A percentile compares a stretch with the other conserved stretches of the same genome.
These are phyloP conservation scores for Gnetum montanum DNA, from an alignment of 75 land plant species.

Conservation along the genomic window DNA sequence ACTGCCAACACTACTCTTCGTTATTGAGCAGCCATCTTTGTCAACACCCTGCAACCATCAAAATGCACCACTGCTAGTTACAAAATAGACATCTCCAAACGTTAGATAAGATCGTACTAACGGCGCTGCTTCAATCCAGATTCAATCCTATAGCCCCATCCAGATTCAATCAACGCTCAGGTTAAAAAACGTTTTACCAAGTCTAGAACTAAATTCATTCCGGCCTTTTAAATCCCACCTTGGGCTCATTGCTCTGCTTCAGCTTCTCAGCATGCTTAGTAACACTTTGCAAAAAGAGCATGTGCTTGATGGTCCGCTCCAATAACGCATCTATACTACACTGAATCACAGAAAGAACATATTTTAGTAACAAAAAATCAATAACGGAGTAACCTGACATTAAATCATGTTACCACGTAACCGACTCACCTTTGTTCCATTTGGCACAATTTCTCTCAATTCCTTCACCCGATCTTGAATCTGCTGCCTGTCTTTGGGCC, in stretches of 20 bases:
- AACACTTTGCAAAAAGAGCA: slow-evolving; percentile 87
- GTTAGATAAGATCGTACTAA: no score
- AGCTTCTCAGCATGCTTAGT: slow-evolving; percentile 76
- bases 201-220: no score
- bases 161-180: no score
- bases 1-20: slow-evolving; percentile 5
- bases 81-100: no score
- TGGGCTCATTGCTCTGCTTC: slow-evolving; percentile 51
- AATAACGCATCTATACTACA: slow-evolving; percentile 83
- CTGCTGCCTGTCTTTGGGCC: slow-evolving; percentile 93
- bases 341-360: slow-evolving; percentile 30
- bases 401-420: slow-evolving; percentile 8
- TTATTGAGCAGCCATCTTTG: not conserved
- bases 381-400: slow-evolving; percentile 11
- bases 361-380: slow-evolving; percentile 9
- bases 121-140: no score
- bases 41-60: slow-evolving; percentile 12
- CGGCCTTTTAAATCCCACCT: no score
- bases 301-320: slow-evolving; percentile 81
- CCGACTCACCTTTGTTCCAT: slow-evolving; percentile 81
- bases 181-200: no score
- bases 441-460: slow-evolving; percentile 76
- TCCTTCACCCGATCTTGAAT: slow-evolving; percentile 88
- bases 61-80: not conserved
- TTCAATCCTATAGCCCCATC: no score